A percentile compares a stretch with the other conserved stretches of the same genome.
Conservation (phyloP, 805 yeast genomes). For the Candida ascalaphidarum region DNA sequence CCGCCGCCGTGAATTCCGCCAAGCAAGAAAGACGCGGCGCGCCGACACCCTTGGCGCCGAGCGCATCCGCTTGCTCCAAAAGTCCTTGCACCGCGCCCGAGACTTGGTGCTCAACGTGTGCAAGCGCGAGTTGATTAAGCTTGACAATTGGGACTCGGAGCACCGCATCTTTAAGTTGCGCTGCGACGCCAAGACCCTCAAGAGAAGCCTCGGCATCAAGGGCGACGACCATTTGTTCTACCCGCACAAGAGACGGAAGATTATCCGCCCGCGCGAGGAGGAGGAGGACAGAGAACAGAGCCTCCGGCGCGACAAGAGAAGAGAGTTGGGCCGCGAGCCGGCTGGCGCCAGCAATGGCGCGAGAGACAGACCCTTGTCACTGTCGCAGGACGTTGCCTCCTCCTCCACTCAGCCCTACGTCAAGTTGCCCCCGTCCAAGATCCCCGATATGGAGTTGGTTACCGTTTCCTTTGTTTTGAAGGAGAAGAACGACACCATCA, state of each 20-base stretch:
- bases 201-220: conserved; percentile 65
- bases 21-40: conserved; percentile 91
- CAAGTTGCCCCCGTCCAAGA: conserved; percentile 79
- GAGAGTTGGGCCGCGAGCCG: conserved; percentile 6
- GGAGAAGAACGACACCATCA: conserved; percentile 70
- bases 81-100: conserved; percentile 70
- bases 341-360: conserved; percentile 11
- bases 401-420: conserved; percentile 67
- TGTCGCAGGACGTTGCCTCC: conserved; percentile 3
- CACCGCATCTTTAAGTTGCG: conserved; percentile 64
- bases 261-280: conserved; percentile 24
- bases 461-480: conserved; percentile 69
- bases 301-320: conserved; percentile 4
- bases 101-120: conserved; percentile 62
- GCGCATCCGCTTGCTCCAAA: conserved; percentile 62
- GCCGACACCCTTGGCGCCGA: conserved; percentile 89
- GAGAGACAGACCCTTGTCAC: conserved; percentile 2
- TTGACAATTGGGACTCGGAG: conserved; percentile 56
- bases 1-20: conserved; percentile 90
- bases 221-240: conserved; percentile 82
- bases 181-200: conserved; percentile 60
- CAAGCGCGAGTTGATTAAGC: conserved; percentile 60
- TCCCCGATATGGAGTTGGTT: conserved; percentile 85
- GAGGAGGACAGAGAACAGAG: conserved; percentile 17
- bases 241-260: conserved; percentile 65